phyloP scores from a whole-genome alignment of 192 early-diverging fungal species.

The Coemansia sp. region DNA sequence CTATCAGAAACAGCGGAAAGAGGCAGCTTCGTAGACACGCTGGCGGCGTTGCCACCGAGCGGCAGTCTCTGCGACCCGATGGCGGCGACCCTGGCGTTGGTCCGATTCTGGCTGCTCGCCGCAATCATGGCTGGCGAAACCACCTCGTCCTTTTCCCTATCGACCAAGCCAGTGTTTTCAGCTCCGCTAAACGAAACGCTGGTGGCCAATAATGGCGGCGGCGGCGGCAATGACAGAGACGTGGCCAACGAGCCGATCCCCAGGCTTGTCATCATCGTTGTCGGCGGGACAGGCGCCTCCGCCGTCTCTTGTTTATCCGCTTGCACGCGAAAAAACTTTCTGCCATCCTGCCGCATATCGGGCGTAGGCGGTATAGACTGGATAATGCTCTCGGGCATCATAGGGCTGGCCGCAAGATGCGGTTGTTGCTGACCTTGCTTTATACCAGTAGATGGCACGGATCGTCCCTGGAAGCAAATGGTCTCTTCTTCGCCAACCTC shows the following conservation, averaged over 20 bases:
- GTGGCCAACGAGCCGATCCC: background rate
- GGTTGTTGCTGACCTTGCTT: constrained; percentile 1
- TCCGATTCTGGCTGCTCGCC: background rate
- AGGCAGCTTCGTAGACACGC: background rate
- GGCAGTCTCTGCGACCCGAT: constrained; percentile 28
- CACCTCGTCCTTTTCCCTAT: constrained; percentile 34
- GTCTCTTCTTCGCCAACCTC: constrained; percentile 25
- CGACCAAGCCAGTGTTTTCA: constrained; percentile 9
- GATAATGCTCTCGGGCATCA: constrained; percentile 5
- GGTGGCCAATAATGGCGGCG: background rate
- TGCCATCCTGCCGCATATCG: constrained; percentile 2
- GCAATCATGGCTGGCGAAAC: constrained; percentile 15
- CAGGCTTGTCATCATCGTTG: background rate
- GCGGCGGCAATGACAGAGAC: background rate
- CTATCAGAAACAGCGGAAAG: background rate
- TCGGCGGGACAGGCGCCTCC: constrained; percentile 2
- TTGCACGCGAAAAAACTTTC: constrained; percentile 4
- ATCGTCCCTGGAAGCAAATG: constrained; percentile 40
- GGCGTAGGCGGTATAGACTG: constrained; percentile 25
- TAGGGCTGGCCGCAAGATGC: background rate
- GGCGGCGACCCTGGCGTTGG: constrained; percentile 9
- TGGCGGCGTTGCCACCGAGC: background rate
- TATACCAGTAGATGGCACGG: constrained; percentile 3
- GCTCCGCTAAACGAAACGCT: background rate
- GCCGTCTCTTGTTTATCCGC: constrained; percentile 5